Evolutionary conservation across 2,329 filamentous ascomycete species (phyloP).

Genomic region (Fusarium albidum): DNA sequence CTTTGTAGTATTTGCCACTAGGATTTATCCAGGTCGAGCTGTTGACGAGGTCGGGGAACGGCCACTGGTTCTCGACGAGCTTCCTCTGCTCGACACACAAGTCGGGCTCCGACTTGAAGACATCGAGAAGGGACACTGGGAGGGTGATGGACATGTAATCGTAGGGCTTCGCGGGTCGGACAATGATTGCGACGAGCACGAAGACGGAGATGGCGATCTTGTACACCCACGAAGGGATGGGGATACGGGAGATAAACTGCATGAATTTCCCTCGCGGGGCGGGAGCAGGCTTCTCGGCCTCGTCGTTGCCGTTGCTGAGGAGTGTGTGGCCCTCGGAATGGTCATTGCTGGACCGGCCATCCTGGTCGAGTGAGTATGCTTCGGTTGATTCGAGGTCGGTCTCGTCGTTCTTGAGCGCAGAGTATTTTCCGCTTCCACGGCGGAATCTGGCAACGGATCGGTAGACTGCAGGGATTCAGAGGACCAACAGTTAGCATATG

Average conservation of each 20-base stretch:
- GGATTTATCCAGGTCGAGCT: conserved; percentile 38
- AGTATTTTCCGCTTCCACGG: conserved; percentile 30
- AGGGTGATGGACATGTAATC: conserved; percentile 44
- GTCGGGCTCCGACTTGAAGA: conserved; percentile 39
- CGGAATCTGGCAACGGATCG: conserved; percentile 25
- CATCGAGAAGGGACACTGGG: conserved; percentile 41
- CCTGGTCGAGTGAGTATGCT: conserved; percentile 31
- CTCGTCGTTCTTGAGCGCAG: conserved; percentile 23
- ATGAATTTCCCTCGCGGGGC: conserved; percentile 10
- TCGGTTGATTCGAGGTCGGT: conserved; percentile 31
- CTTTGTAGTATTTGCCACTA: conserved; percentile 43
- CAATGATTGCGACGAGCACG: conserved; percentile 29
- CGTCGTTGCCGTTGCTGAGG: conserved; percentile 1
- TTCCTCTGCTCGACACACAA: conserved; percentile 37
- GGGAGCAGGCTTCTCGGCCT: conserved; percentile 17
- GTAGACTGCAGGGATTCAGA: conserved; percentile 15
- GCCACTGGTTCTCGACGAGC: conserved; percentile 39
- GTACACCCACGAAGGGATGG: conserved; percentile 23
- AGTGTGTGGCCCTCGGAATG: conserved; percentile 11
- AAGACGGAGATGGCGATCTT: conserved; percentile 32
- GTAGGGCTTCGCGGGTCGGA: conserved; percentile 44
- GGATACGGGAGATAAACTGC: conserved; percentile 16
- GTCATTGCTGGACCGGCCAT: conserved; percentile 26
- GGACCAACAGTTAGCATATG: conserved; percentile 6
- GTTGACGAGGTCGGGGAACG: conserved; percentile 42